Evolutionary conservation across 2,329 filamentous ascomycete species (phyloP).

Genomic region (Fusarium sp.): DNA sequence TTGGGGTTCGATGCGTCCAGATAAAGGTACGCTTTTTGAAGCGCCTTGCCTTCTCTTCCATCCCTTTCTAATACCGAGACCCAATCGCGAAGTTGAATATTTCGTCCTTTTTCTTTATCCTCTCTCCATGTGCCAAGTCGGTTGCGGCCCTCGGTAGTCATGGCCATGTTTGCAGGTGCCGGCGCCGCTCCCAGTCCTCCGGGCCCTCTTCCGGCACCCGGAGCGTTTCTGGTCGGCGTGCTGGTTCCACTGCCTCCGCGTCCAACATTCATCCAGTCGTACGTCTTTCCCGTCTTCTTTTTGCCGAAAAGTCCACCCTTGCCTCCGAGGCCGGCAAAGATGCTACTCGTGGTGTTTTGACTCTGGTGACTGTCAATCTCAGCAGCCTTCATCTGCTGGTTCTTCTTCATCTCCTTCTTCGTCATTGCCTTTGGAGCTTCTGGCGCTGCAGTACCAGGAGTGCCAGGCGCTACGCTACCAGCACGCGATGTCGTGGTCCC

Average conservation of each 20-base stretch:
- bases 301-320: constrained; percentile 68
- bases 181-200: constrained; percentile 48
- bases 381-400: constrained; percentile 78
- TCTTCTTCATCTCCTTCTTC: constrained; percentile 88
- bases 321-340: constrained; percentile 75
- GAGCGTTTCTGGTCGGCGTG: constrained; percentile 58
- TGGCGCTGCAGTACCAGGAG: constrained; percentile 71
- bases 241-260: constrained; percentile 64
- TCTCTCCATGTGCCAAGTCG: constrained; percentile 82
- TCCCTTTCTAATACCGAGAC: constrained; percentile 83
- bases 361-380: constrained; percentile 83
- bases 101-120: constrained; percentile 78
- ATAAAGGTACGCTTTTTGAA: constrained; percentile 68
- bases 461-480: constrained; percentile 69
- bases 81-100: constrained; percentile 88
- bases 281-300: constrained; percentile 74
- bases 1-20: constrained; percentile 63
- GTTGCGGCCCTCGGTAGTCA: constrained; percentile 70
- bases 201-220: constrained; percentile 50
- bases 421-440: constrained; percentile 77
- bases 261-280: constrained; percentile 77
- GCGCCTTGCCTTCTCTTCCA: constrained; percentile 72
- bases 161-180: constrained; percentile 50
- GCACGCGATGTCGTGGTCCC: constrained; percentile 62
- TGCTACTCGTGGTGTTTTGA: constrained; percentile 84